A percentile compares a stretch with the other conserved stretches of the same genome.
phyloP scores from a whole-genome alignment of 805 yeast genomes.

The Candida vaughaniae region DNA sequence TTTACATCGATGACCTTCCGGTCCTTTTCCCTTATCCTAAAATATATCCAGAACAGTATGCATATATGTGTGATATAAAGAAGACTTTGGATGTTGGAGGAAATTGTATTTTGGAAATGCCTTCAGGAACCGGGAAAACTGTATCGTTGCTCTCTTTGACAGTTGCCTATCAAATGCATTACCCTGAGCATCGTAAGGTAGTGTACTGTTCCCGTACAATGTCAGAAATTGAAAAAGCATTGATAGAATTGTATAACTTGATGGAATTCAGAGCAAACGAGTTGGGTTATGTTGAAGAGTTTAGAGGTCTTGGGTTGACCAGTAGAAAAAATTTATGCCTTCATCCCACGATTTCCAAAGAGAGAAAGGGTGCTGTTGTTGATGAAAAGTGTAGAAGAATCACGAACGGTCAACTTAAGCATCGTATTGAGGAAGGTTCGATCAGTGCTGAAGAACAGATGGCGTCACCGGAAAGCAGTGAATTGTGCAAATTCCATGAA shows the following conservation, averaged over 20 bases:
- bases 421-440: slow-evolving; percentile 49
- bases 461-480: slow-evolving; percentile 32
- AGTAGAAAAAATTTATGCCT: slow-evolving; percentile 92
- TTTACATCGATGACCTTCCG: slow-evolving; percentile 92
- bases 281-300: slow-evolving; percentile 84
- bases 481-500: slow-evolving; percentile 86
- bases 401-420: slow-evolving; percentile 86
- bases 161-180: slow-evolving; percentile 92
- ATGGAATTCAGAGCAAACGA: slow-evolving; percentile 86
- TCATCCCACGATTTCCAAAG: slow-evolving; percentile 84
- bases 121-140: slow-evolving; percentile 99
- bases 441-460: slow-evolving; percentile 56
- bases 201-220: slow-evolving; percentile 98
- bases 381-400: slow-evolving; percentile 95
- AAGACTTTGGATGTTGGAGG: slow-evolving; percentile 95
- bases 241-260: slow-evolving; percentile 82
- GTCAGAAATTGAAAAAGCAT: slow-evolving; percentile 98
- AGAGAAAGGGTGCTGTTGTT: slow-evolving; percentile 86
- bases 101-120: slow-evolving; percentile 96
- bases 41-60: slow-evolving; percentile 97
- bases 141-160: slow-evolving; percentile 87
- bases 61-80: slow-evolving; percentile 95
- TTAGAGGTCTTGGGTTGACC: slow-evolving; percentile 90
- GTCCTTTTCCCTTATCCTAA: slow-evolving; percentile 94
- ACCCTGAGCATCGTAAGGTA: slow-evolving; percentile 91